Evolutionary conservation across 2,329 filamentous ascomycete species (phyloP).

Genomic region (Arthrobotrys entomopaga): DNA sequence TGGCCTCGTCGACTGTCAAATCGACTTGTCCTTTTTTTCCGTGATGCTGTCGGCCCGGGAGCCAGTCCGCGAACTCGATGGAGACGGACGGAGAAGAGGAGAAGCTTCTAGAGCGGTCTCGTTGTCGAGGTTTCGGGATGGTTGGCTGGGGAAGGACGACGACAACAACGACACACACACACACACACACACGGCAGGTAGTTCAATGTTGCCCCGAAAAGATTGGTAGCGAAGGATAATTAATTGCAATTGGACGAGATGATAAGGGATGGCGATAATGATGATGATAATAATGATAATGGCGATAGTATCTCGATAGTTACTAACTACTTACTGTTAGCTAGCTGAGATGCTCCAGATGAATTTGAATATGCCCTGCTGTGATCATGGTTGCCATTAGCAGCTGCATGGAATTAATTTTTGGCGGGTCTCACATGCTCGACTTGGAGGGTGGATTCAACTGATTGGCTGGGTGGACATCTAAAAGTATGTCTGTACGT

Average conservation of each 20-base stretch:
- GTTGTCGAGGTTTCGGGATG: slow-evolving; percentile 20
- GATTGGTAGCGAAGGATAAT: slow-evolving; percentile 15
- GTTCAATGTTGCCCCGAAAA: too few species aligned
- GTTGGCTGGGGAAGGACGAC: too few species aligned
- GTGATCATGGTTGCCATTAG: too few species aligned
- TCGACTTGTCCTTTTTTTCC: background rate
- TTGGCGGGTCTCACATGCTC: background rate
- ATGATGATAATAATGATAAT: background rate
- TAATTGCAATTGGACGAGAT: background rate
- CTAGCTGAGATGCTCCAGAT: too few species aligned
- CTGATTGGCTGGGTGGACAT: background rate
- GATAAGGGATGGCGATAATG: background rate
- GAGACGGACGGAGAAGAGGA: slow-evolving; percentile 17
- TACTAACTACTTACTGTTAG: background rate
- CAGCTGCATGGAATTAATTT: too few species aligned
- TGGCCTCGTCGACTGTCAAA: slow-evolving; percentile 23
- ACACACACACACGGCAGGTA: too few species aligned
- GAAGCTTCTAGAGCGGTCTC: slow-evolving; percentile 38
- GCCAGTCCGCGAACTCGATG: background rate
- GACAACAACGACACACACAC: too few species aligned
- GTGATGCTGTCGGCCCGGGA: background rate
- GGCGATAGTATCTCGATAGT: background rate
- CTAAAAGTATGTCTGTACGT: background rate
- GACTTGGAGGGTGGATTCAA: background rate
- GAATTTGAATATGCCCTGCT: too few species aligned